Percentiles rank a stretch among this genome's conserved stretches.
phyloP scores from a whole-genome alignment of 2,329 filamentous ascomycete species.

The Zasmidium citrigriseum region DNA sequence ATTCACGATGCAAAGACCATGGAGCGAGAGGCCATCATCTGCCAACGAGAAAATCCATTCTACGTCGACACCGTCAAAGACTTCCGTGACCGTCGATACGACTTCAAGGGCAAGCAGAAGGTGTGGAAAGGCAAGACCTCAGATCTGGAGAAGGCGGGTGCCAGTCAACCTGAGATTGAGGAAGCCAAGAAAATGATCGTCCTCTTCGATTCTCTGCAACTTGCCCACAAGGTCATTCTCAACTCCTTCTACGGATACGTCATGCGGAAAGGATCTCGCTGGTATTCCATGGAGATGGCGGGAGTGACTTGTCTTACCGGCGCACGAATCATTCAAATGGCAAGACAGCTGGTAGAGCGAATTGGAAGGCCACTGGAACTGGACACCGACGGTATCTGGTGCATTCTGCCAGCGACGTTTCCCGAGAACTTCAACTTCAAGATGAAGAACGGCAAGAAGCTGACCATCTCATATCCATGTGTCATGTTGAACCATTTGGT shows the following conservation, averaged over 20 bases:
- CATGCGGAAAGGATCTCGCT: slow-evolving; percentile 97
- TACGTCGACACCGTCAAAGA: slow-evolving; percentile 95
- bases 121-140: slow-evolving; percentile 98
- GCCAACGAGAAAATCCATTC: slow-evolving; percentile 96
- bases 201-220: slow-evolving; percentile 89
- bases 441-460: slow-evolving; percentile 91
- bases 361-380: slow-evolving; percentile 90
- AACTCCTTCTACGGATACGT: slow-evolving; percentile 99
- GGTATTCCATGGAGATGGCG: slow-evolving; percentile 99
- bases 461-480: slow-evolving; percentile 95
- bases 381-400: slow-evolving; percentile 99
- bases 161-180: slow-evolving; percentile 74
- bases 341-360: slow-evolving; percentile 86
- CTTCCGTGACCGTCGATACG: slow-evolving; percentile 95
- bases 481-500: slow-evolving; percentile 99
- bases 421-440: slow-evolving; percentile 96
- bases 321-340: slow-evolving; percentile 95
- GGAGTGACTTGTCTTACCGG: slow-evolving; percentile 97
- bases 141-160: slow-evolving; percentile 78
- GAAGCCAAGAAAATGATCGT: slow-evolving; percentile 99
- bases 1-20: slow-evolving; percentile 94
- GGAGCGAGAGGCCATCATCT: slow-evolving; percentile 94
- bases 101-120: slow-evolving; percentile 98
- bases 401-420: slow-evolving; percentile 93
- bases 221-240: slow-evolving; percentile 97